Conservation (phyloP, 192 early-diverging fungal species). For the Coemansia sp. region DNA sequence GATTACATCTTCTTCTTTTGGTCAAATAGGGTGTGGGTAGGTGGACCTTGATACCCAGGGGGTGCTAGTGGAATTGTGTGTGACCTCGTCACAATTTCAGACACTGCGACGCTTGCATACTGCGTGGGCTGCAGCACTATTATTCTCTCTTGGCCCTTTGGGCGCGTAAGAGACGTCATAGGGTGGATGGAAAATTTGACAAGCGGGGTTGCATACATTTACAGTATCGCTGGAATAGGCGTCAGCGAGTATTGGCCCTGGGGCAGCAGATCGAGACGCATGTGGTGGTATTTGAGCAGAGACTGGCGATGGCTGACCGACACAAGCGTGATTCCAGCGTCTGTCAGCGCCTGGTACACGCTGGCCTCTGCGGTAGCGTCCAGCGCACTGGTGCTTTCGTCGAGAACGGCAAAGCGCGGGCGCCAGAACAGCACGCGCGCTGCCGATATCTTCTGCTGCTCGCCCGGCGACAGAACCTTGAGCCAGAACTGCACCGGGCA, state of each 20-base stretch:
- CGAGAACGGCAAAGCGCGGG: constrained; percentile 74
- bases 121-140: not conserved
- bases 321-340: constrained; percentile 79
- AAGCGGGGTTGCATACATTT: not conserved
- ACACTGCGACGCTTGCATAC: not conserved
- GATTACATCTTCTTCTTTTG: not conserved
- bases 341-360: constrained; percentile 62
- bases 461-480: constrained; percentile 73
- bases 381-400: constrained; percentile 71
- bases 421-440: constrained; percentile 67
- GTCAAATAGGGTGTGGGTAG: not conserved
- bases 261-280: constrained; percentile 41
- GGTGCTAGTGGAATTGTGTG: not conserved
- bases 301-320: constrained; percentile 81
- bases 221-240: not conserved
- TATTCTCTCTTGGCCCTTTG: not conserved
- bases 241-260: constrained; percentile 29
- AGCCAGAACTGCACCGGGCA: constrained; percentile 55
- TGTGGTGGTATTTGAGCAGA: constrained; percentile 55
- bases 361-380: constrained; percentile 54
- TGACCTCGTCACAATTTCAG: not conserved
- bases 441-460: constrained; percentile 71
- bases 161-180: not conserved
- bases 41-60: not conserved
- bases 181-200: not conserved